Conservation (phyloP, 768 basidiomycete species). For the Rickenella mellea region DNA sequence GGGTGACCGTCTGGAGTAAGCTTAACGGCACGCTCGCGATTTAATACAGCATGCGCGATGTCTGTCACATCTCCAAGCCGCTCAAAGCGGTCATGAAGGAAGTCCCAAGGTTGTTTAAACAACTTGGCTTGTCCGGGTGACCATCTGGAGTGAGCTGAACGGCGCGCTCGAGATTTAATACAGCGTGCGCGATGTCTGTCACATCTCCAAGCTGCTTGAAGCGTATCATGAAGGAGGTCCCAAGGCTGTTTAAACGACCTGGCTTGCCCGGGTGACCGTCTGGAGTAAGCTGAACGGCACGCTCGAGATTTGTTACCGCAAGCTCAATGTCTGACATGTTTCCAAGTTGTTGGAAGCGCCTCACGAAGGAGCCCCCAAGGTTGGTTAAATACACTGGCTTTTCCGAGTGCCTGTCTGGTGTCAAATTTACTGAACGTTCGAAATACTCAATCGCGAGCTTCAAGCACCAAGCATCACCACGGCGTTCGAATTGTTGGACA, state of each 20-base stretch:
- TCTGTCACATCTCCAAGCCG: slow-evolving; percentile 2
- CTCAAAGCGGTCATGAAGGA: slow-evolving; percentile 5
- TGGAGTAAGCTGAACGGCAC: slow-evolving; percentile 4
- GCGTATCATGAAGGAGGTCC: not conserved
- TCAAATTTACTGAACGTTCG: not conserved
- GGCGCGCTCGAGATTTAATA: slow-evolving; percentile 2
- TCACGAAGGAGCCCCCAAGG: not conserved
- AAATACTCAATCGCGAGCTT: not conserved
- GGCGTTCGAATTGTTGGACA: not conserved
- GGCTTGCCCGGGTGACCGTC: slow-evolving; percentile 7
- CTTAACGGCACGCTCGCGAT: not conserved
- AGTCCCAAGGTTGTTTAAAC: slow-evolving; percentile 4
- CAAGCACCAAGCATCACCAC: not conserved
- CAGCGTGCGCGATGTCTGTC: slow-evolving; percentile 4
- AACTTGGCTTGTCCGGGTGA: not conserved
- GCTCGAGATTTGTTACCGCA: not conserved
- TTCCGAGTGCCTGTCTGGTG: not conserved
- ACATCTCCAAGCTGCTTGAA: slow-evolving; percentile 6
- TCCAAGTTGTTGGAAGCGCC: not conserved
- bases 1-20: not conserved
- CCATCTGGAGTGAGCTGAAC: slow-evolving; percentile 5
- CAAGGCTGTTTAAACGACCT: slow-evolving; percentile 6
- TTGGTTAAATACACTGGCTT: not conserved
- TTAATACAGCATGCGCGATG: not conserved
- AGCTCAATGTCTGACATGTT: not conserved